Conservation (phyloP, 805 yeast genomes). For the Schizosaccharomyces cryophilus region DNA sequence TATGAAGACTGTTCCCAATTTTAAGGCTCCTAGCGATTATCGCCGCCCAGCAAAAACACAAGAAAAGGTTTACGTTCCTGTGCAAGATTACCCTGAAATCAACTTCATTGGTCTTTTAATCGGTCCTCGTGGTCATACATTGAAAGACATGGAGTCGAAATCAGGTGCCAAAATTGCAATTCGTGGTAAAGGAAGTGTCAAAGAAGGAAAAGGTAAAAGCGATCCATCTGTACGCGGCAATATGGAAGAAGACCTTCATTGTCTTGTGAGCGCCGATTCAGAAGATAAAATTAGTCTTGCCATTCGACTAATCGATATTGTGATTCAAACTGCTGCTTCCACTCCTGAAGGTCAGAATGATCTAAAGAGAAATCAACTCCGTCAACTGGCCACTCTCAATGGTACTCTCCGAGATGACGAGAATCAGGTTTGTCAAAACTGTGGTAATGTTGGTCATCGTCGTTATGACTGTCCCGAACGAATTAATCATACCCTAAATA, state of each 20-base stretch:
- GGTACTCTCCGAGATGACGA: slow-evolving; percentile 79
- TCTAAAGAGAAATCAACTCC: slow-evolving; percentile 64
- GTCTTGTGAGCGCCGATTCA: slow-evolving; percentile 60
- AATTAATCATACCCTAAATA: slow-evolving; percentile 24
- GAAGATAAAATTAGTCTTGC: slow-evolving; percentile 59
- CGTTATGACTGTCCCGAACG: slow-evolving; percentile 36
- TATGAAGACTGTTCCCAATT: slow-evolving; percentile 45
- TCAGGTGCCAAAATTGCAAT: slow-evolving; percentile 80
- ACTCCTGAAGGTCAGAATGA: slow-evolving; percentile 90
- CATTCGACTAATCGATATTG: slow-evolving; percentile 41
- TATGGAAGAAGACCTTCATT: slow-evolving; percentile 67
- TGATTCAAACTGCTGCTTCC: slow-evolving; percentile 59
- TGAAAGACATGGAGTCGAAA: slow-evolving; percentile 52
- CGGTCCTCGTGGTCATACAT: slow-evolving; percentile 90
- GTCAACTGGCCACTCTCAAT: slow-evolving; percentile 78
- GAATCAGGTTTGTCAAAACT: slow-evolving; percentile 33
- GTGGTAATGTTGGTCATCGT: slow-evolving; percentile 45
- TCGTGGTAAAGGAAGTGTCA: slow-evolving; percentile 87
- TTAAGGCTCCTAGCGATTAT: slow-evolving; percentile 58
- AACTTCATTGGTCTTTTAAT: slow-evolving; percentile 69
- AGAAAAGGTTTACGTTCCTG: slow-evolving; percentile 71
- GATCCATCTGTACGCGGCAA: slow-evolving; percentile 25
- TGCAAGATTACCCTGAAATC: slow-evolving; percentile 65
- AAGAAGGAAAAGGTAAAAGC: slow-evolving; percentile 51
- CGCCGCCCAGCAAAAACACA: slow-evolving; percentile 41